A percentile compares a stretch with the other conserved stretches of the same genome.
These are phyloP conservation scores for Heliamphora exappendiculata DNA, from an alignment of 148 eudicot species.

Conservation along the genomic window DNA sequence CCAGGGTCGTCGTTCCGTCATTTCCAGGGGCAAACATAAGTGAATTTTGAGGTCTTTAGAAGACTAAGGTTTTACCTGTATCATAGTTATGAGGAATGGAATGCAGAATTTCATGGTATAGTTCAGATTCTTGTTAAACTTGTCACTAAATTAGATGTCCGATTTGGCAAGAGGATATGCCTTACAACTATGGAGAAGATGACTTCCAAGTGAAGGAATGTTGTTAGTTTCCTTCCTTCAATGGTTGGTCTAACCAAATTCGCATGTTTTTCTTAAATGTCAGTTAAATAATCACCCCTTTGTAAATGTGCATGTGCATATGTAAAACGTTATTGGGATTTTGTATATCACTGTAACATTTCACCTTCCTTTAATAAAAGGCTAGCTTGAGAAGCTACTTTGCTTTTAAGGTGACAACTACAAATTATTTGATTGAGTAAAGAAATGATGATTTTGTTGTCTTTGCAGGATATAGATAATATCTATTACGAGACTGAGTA, in stretches of 20 bases:
- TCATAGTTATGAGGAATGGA: background rate
- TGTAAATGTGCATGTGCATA: no score
- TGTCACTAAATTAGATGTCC: background rate
- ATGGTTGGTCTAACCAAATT: background rate
- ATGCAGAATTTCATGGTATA: background rate
- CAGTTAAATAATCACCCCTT: no score
- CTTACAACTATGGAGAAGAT: background rate
- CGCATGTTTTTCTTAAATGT: background rate
- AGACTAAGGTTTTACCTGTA: background rate
- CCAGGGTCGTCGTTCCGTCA: background rate
- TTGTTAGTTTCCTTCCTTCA: background rate
- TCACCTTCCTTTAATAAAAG: background rate
- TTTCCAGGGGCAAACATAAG: background rate
- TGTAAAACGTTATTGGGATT: no score
- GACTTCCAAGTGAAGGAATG: background rate
- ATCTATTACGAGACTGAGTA: conserved; percentile 76
- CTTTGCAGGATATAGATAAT: conserved; percentile 64
- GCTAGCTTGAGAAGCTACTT: background rate
- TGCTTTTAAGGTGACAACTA: background rate
- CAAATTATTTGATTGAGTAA: background rate
- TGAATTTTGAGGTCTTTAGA: background rate
- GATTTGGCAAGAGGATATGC: background rate
- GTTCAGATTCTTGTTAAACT: background rate
- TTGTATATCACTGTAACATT: no score
- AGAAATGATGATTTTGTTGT: background rate